Base-by-base conservation (phyloP, 306 rosid genomes). In the Medicago lupulina region DNA sequence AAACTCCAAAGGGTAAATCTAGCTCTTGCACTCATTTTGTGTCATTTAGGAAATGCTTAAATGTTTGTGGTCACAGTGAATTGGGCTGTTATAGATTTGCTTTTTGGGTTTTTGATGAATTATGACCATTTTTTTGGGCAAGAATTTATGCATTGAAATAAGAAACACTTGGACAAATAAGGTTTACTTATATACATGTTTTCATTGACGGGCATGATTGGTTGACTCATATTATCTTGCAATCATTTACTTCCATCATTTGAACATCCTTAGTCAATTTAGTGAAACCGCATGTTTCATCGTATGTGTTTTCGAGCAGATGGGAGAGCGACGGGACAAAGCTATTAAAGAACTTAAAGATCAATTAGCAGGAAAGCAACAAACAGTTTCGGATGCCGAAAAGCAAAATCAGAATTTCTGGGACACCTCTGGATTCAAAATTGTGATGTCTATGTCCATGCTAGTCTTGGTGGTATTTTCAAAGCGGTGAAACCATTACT, bases 1-100 rank as follows among this genome's bases (percentile, higher is more conserved):
- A 96, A 92, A 81, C 98, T 96, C 79, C 97, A 92, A 79, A 88
- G 96, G 93, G 99, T 96, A 92, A 81, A 23, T 43, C 54, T 69
- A 31, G 17, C 73, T 67, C 44, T 57, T 57, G 21, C 38, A 18
- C 40, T 11, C 38, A 34, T 65, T 65, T 34, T 10, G 41, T 44
- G 12, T 60, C 67, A 71, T 50, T 51, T 8, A 28, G 19, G 18
- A 64, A 44, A 31, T 34, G 28, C 70, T 55, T 31, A 34, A 15
- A 19, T 13, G 36, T 53, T 79, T 10, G 51, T 62, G 15, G 53
- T 17, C 75, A 38, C 38, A 19, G 19, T 70, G 46, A 71, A 25
- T 70, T 75, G 43, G 25, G 13, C 31, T 39, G 41, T 60, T 46
- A 23, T 23, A 10, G 4, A 54, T 8, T 16, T 51, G 63, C 25